Evolutionary conservation across 2,329 filamentous ascomycete genomes (phyloP).

Genomic region (Knoxdaviesia capensis): DNA sequence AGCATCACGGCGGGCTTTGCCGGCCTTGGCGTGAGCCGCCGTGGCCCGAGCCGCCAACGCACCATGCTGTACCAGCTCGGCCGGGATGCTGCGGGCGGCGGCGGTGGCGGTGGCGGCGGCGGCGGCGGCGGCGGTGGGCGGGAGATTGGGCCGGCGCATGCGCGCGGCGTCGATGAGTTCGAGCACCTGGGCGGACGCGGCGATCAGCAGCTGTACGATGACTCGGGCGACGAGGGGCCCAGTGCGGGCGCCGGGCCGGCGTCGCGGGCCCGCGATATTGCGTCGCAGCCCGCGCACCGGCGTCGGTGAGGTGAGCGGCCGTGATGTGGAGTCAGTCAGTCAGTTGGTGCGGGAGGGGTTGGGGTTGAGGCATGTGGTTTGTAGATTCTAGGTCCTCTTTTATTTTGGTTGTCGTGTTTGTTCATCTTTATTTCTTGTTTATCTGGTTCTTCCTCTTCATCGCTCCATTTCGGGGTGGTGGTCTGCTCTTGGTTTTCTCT

Average conservation of each 20-base stretch:
- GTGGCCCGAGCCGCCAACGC: slow-evolving; percentile 62
- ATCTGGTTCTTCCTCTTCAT: too few species aligned
- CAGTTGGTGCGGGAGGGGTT: neutral
- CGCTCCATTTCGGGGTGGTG: neutral
- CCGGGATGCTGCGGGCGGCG: slow-evolving; percentile 3
- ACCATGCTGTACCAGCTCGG: slow-evolving; percentile 42
- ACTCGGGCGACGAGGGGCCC: slow-evolving; percentile 18
- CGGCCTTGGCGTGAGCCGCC: slow-evolving; percentile 62
- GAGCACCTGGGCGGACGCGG: slow-evolving; percentile 71
- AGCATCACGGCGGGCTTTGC: slow-evolving; percentile 76
- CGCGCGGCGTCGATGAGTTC: slow-evolving; percentile 55
- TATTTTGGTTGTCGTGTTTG: neutral
- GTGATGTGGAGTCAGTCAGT: too few species aligned
- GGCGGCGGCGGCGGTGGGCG: slow-evolving; percentile 7
- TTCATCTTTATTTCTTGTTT: neutral
- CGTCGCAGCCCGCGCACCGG: neutral
- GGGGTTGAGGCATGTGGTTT: neutral
- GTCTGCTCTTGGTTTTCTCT: neutral
- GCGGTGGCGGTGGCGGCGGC: slow-evolving; percentile 1
- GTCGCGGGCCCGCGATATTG: slow-evolving; percentile 12
- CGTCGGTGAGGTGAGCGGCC: too few species aligned
- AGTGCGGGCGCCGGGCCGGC: slow-evolving; percentile 13
- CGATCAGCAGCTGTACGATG: slow-evolving; percentile 56
- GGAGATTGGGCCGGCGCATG: slow-evolving; percentile 47
- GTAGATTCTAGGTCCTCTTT: neutral